These are phyloP conservation scores for Eucalyptus curtisii DNA, from an alignment of 345 rosid genomes.

Conservation along the genomic window DNA sequence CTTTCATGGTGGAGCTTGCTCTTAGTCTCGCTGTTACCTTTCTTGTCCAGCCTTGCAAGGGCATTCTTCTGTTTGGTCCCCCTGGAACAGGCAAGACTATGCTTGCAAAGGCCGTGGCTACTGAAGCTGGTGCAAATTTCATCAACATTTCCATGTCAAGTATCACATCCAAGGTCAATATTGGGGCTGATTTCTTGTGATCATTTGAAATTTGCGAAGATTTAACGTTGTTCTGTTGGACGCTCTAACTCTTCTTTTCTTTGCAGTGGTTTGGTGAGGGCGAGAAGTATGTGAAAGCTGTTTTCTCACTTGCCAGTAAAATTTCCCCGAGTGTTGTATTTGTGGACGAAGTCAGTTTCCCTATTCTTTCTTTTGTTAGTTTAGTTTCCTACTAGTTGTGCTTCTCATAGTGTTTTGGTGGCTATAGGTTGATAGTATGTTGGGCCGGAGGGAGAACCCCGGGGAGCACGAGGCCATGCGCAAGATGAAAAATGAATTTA, in stretches of 20 bases:
- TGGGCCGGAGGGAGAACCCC: constrained; percentile 79
- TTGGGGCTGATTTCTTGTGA: background rate
- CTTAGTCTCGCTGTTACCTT: background rate
- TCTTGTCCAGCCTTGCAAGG: constrained; percentile 72
- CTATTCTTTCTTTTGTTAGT: background rate
- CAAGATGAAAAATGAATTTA: constrained; percentile 93
- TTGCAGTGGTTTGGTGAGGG: constrained; percentile 97
- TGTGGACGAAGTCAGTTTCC: constrained; percentile 67
- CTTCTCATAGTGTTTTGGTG: background rate
- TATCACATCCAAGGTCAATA: constrained; percentile 72
- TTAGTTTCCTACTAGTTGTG: background rate
- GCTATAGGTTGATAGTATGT: constrained; percentile 85
- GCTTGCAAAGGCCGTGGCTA: constrained; percentile 97
- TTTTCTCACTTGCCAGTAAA: constrained; percentile 85
- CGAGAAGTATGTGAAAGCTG: constrained; percentile 89
- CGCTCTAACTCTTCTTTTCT: background rate
- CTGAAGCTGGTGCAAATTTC: constrained; percentile 97
- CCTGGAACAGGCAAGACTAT: constrained; percentile 98
- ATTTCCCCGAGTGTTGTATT: constrained; percentile 81
- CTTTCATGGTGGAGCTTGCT: background rate
- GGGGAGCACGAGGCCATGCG: constrained; percentile 91
- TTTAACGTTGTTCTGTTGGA: background rate
- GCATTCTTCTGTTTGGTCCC: constrained; percentile 87
- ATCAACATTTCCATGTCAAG: constrained; percentile 88
- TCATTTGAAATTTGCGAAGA: background rate